phyloP scores from a whole-genome alignment of 371 early-diverging fungal genomes.

The Blakeslea trispora region DNA sequence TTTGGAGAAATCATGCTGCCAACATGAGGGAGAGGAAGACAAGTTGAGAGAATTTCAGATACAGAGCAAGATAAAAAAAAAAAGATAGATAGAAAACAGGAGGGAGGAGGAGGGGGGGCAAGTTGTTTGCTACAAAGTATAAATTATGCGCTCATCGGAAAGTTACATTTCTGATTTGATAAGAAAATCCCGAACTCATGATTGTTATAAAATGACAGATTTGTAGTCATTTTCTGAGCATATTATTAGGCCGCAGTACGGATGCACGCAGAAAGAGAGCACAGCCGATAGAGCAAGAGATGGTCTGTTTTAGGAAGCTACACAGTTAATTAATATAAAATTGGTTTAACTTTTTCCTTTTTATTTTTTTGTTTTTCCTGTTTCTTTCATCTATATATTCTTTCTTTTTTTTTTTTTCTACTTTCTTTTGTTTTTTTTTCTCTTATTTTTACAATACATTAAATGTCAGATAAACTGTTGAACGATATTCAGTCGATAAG shows the following conservation, averaged over 20 bases:
- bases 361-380: not conserved
- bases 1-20: too few relatives aligned
- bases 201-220: not conserved
- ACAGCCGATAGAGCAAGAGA: not conserved
- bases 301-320: not conserved
- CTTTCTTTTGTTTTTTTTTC: not conserved
- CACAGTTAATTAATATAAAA: not conserved
- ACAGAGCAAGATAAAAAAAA: not conserved
- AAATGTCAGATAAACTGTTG: not conserved
- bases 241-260: not conserved
- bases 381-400: not conserved
- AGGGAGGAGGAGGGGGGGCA: not conserved
- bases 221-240: not conserved
- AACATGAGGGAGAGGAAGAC: too few relatives aligned
- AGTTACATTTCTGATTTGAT: not conserved
- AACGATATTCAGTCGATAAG: conserved; percentile 20
- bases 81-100: not conserved
- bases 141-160: not conserved
- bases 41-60: too few relatives aligned
- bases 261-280: not conserved
- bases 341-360: not conserved
- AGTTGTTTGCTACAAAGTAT: not conserved
- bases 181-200: not conserved
- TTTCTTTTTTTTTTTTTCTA: not conserved
- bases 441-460: not conserved